Base-by-base conservation (phyloP, 2,329 filamentous ascomycete genomes). In the Parastagonospora avenae region DNA sequence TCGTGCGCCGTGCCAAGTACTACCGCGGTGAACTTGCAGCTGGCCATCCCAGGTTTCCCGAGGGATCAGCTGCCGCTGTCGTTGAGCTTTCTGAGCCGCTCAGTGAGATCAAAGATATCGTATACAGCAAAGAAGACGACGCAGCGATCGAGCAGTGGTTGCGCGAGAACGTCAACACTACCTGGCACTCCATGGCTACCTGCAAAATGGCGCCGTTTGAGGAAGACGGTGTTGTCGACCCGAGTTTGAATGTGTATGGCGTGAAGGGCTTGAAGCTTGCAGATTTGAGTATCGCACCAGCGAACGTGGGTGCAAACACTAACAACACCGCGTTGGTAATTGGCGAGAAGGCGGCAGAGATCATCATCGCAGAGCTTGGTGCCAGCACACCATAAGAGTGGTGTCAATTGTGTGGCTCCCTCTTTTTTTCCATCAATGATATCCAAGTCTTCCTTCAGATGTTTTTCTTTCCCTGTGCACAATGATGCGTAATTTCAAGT, bases 1-100 rank as follows among this genome's bases (percentile, higher is more conserved):
- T 87, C 41, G 73, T 77, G 27, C 79, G 85, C 1, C 80, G 83
- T 12, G 80, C 82, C 57, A 70, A 76, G 2, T 75, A 77, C 48
- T 86, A 80, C 70, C 67, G 66, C 8, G 76, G 76, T 14, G 72
- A 76, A 48, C 55, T 78, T 8, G 50, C 60, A 8, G 47, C 44
- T 0, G 58, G 53, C 2, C 62, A 64, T 45, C 62, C 62, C 4
- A 63, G 57, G 40, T 68, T 68, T 39, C 52, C 57, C 8, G 42
- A 55, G 4, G 55, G 55, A 4, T 64, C 61, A 2, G 54, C 57
- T n/a, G 64, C 53, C 4, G 57, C 58, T 4, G 19, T 49, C 9
- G 31, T 52, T 10, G 58, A 65, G 44, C 15, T 55, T 4, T 46
- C 54, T 2, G 54, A 33, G 11, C 52, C 48, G n/a, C 29, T 63